Base-by-base conservation (phyloP, 768 basidiomycete species). In the Pleurotus tuoliensis region DNA sequence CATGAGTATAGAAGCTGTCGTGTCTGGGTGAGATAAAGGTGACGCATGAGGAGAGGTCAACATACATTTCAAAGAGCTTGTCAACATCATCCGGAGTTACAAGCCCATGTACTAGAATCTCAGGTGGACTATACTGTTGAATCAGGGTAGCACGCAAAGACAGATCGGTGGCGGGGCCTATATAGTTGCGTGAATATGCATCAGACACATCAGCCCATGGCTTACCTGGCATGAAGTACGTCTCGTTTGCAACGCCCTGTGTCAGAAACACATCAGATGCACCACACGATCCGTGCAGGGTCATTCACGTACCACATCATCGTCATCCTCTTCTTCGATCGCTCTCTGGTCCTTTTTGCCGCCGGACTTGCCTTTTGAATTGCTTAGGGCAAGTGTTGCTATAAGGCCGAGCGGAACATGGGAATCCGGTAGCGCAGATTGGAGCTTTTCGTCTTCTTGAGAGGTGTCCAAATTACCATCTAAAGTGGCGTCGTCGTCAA, bases 51-150 rank as follows among this genome's bases (percentile, higher is more conserved):
- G 56, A 61, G 24, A 39, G 45, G 11, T 34, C 11, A 6, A 78
- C 90, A 30, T 62, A 91, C 88, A 93, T 90, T 34, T 89, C 78
- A 61, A 93, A 94, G n/a, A 94, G 70, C 60, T 86, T 86, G 57
- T 92, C 87, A 2, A 92, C 90, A 59, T 93, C 91, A 47, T 82
- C 81, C 0, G 87, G 82, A 1, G 83, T 84, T 37, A 94, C 88
- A 18, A 94, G 71, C 8, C 88, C 88, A 61, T 92, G 90, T 1
- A 90, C 81, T 41, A 93, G 66, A 56, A 94, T 91, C 62, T 92
- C 90, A 0, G 91, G 91, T 0, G 89, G 87, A 61, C 82, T 87
- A 60, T 90, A 87, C 57, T 82, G 84, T 63, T 91, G 89, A 46
- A 92, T 90, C 63, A 91, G 68, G 24, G 78, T 76, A 55, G 86